phyloP scores from a whole-genome alignment of 768 basidiomycete genomes.

The Exsudoporus frostii region DNA sequence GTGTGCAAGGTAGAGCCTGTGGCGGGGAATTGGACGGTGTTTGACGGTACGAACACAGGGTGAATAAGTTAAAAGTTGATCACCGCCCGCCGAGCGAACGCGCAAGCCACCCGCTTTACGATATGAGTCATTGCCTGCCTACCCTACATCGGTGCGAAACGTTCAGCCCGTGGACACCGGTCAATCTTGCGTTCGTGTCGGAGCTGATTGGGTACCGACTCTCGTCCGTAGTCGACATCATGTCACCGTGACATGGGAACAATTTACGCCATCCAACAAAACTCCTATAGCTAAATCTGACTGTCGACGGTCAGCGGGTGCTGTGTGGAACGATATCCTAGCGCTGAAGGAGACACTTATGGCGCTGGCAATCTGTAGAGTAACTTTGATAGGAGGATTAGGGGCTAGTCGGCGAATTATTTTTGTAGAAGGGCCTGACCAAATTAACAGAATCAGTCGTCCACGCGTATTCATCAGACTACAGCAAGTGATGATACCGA shows the following conservation, averaged over 20 bases:
- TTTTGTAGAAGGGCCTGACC: background rate
- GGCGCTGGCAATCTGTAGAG: slow-evolving; percentile 38
- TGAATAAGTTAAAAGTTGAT: slow-evolving; percentile 32
- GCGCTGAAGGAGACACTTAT: slow-evolving; percentile 36
- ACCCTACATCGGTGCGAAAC: slow-evolving; percentile 35
- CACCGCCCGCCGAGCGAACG: background rate
- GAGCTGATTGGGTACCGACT: slow-evolving; percentile 67
- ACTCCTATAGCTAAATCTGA: slow-evolving; percentile 24
- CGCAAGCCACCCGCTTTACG: background rate
- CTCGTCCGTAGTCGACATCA: slow-evolving; percentile 53
- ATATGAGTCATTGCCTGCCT: slow-evolving; percentile 15
- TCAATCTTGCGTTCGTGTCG: slow-evolving; percentile 48
- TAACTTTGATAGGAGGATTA: slow-evolving; percentile 31
- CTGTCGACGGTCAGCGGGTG: slow-evolving; percentile 39
- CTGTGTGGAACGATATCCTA: slow-evolving; percentile 38
- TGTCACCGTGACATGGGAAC: slow-evolving; percentile 51
- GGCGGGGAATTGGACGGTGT: slow-evolving; percentile 71
- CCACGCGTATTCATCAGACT: background rate
- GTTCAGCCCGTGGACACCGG: slow-evolving; percentile 44
- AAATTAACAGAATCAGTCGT: background rate
- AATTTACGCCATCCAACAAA: slow-evolving; percentile 31
- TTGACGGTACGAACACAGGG: slow-evolving; percentile 59
- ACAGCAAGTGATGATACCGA: background rate
- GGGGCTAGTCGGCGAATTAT: background rate
- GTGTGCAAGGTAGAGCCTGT: slow-evolving; percentile 43